phyloP scores from a whole-genome alignment of 139 green algal genomes.

The Ostreobium quekettii region DNA sequence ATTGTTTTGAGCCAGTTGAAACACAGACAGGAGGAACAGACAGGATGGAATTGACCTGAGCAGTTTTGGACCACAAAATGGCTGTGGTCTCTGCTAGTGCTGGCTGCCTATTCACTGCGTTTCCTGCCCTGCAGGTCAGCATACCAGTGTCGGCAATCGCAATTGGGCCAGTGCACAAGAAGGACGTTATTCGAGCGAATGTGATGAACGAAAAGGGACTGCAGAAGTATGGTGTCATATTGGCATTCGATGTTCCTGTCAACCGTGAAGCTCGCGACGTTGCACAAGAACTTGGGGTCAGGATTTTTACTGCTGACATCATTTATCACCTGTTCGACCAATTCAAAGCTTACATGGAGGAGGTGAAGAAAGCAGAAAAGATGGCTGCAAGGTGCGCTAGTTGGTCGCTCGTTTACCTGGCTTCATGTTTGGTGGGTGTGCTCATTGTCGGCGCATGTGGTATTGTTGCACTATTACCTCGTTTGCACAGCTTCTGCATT shows the following conservation, averaged over 20 bases:
- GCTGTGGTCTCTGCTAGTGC: too few relatives aligned
- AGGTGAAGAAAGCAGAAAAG: constrained; percentile 29
- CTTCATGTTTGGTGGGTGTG: too few relatives aligned
- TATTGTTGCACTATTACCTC: too few relatives aligned
- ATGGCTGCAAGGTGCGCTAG: constrained; percentile 8
- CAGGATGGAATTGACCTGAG: too few relatives aligned
- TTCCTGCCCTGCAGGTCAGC: constrained; percentile 14
- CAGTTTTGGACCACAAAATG: too few relatives aligned
- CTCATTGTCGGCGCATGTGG: too few relatives aligned
- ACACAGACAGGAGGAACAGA: too few relatives aligned
- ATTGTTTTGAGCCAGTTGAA: too few relatives aligned
- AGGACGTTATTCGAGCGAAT: constrained; percentile 91
- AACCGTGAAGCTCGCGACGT: constrained; percentile 61
- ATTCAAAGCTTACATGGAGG: constrained; percentile 75
- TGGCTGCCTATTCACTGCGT: too few relatives aligned
- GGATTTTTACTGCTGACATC: constrained; percentile 97
- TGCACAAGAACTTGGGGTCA: constrained; percentile 74
- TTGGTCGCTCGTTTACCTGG: too few relatives aligned
- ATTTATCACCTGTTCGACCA: constrained; percentile 99
- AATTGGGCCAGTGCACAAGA: constrained; percentile 94
- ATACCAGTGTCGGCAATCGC: constrained; percentile 88
- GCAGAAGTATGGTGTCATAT: constrained; percentile 89
- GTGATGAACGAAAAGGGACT: constrained; percentile 89
- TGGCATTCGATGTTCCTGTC: constrained; percentile 94
- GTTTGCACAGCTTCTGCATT: too few relatives aligned